These are phyloP conservation scores for Eucalyptus albens DNA, from an alignment of 345 rosid species.

Conservation along the genomic window DNA sequence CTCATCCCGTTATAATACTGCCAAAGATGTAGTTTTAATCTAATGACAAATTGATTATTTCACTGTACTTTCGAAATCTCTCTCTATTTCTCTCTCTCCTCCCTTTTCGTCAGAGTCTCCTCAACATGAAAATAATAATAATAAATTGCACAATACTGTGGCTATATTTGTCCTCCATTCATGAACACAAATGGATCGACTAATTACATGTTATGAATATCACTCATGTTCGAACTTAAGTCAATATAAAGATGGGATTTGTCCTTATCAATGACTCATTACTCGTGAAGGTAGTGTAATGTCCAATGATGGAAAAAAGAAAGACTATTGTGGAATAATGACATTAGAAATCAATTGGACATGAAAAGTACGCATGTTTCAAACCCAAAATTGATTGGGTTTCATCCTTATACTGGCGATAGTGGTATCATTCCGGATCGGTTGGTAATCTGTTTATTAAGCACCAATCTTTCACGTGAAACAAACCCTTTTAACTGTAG, in stretches of 20 bases:
- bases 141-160: fast-evolving
- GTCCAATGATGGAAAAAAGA: not conserved
- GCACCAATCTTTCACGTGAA: not conserved
- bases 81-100: not conserved
- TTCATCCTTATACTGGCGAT: fast-evolving
- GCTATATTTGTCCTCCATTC: not conserved
- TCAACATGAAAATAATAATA: not conserved
- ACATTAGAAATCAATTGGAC: not conserved
- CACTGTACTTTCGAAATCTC: not conserved
- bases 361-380: fast-evolving
- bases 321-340: not conserved
- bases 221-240: not conserved
- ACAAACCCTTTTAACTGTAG: fast-evolving
- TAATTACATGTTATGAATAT: not conserved
- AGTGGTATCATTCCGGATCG: not conserved
- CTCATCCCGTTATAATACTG: not conserved
- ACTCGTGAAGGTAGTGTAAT: fast-evolving
- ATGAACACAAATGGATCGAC: fast-evolving
- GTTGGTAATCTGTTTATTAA: not conserved
- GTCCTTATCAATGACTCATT: not conserved
- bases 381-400: not conserved
- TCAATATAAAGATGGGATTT: fast-evolving
- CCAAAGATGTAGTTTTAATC: not conserved
- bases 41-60: not conserved
- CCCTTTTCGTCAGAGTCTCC: not conserved